These are phyloP conservation scores for Populus hybrid DNA, from an alignment of 441 rosid genomes.

Conservation along the genomic window DNA sequence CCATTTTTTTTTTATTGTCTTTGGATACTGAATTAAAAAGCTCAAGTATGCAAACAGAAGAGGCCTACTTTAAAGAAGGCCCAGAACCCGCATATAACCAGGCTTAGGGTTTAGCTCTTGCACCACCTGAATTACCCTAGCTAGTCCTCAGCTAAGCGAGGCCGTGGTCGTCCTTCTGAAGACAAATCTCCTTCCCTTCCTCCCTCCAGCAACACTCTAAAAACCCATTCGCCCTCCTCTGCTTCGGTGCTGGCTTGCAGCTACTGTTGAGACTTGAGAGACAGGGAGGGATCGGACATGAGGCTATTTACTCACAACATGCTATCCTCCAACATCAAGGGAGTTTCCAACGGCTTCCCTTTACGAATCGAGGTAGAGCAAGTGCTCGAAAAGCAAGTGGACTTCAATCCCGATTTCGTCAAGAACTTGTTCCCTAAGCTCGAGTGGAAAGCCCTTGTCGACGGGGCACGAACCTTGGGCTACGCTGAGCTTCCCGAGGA, in stretches of 20 bases:
- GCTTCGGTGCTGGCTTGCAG: background rate
- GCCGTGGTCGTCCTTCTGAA: background rate
- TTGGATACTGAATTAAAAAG: background rate
- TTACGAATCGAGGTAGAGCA: slow-evolving; percentile 57
- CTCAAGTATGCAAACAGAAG: background rate
- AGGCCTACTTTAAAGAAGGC: background rate
- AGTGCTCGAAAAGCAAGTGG: slow-evolving; percentile 55
- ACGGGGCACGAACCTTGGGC: slow-evolving; percentile 65
- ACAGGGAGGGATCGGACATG: slow-evolving; percentile 51
- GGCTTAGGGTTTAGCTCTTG: background rate
- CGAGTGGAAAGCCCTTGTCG: slow-evolving; percentile 76
- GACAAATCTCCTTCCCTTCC: background rate
- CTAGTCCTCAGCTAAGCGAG: background rate
- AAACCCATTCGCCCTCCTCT: background rate
- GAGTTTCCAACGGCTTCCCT: slow-evolving; percentile 76
- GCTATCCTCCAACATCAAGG: slow-evolving; percentile 84
- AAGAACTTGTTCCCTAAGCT: slow-evolving; percentile 61
- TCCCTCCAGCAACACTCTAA: background rate
- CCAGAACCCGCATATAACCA: background rate
- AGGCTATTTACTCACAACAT: slow-evolving; percentile 89
- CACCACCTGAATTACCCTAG: background rate
- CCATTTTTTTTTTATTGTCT: background rate
- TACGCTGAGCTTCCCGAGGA: slow-evolving; percentile 70
- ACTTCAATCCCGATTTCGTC: slow-evolving; percentile 71
- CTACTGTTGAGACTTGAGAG: background rate